Conservation (phyloP, 2,329 filamentous ascomycete species). For the Pleochaeta shiraiana region DNA sequence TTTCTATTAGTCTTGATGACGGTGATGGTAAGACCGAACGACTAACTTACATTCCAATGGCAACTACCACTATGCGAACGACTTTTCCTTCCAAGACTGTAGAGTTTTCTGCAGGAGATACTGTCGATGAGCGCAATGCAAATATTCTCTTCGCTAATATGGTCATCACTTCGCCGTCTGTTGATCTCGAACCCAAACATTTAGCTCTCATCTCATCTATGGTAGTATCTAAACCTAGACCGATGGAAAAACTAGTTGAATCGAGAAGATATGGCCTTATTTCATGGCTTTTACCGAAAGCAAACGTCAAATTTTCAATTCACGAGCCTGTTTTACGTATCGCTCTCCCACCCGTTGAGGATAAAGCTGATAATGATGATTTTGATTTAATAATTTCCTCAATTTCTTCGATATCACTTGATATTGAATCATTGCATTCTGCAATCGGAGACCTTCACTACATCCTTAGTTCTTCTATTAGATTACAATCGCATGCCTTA, state of each 20-base stretch:
- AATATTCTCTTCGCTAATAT: conserved; percentile 71
- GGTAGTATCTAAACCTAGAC: conserved; percentile 27
- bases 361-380: conserved; percentile 44
- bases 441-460: conserved; percentile 69
- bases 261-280: conserved; percentile 45
- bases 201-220: conserved; percentile 67
- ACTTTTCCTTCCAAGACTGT: conserved; percentile 90
- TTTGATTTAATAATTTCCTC: conserved; percentile 93
- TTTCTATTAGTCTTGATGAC: conserved; percentile 80
- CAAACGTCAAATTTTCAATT: conserved; percentile 85
- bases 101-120: conserved; percentile 50
- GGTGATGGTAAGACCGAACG: conserved; percentile 70
- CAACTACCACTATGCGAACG: conserved; percentile 83
- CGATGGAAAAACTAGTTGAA: conserved; percentile 22
- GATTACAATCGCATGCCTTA: conserved; percentile 67
- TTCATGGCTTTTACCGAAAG: conserved; percentile 80
- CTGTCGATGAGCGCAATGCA: conserved; percentile 64
- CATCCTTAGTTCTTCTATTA: conserved; percentile 58
- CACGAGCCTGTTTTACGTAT: conserved; percentile 91
- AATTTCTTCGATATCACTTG: conserved; percentile 79
- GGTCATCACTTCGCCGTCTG: conserved; percentile 83
- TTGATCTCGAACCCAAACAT: conserved; percentile 84
- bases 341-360: conserved; percentile 57
- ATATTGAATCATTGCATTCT: conserved; percentile 91
- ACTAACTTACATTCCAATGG: conserved; percentile 88